A percentile compares a stretch with the other conserved stretches of the same genome.
phyloP scores from a whole-genome alignment of 225 moss, liverwort and hornwort genomes.

The Pleurozium schreberi region DNA sequence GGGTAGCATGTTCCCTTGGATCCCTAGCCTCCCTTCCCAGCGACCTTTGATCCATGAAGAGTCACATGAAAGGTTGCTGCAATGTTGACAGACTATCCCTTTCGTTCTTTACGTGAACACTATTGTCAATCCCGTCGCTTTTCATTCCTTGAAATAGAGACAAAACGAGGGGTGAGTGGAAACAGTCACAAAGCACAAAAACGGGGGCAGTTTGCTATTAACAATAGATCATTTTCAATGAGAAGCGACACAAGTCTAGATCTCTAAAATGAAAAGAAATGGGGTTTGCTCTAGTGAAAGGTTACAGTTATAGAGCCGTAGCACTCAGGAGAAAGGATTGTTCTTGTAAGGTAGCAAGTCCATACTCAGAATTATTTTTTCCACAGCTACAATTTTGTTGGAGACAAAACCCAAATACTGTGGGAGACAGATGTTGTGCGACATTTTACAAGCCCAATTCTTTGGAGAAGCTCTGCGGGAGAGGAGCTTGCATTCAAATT shows the following conservation, averaged over 20 bases:
- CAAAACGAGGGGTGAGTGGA: too few relatives aligned
- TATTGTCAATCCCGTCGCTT: too few relatives aligned
- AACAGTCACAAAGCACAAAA: too few relatives aligned
- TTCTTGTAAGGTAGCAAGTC: neutral
- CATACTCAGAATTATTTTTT: neutral
- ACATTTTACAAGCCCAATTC: neutral
- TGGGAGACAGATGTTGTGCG: neutral
- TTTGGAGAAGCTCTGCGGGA: neutral
- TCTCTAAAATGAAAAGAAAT: too few relatives aligned
- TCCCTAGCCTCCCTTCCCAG: neutral
- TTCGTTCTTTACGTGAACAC: too few relatives aligned
- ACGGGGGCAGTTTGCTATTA: too few relatives aligned
- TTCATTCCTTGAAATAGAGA: too few relatives aligned
- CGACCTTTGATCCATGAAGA: conserved; percentile 1
- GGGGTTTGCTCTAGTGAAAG: too few relatives aligned
- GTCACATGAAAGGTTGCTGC: conserved; percentile 13
- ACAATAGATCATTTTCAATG: too few relatives aligned
- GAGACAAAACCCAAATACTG: neutral
- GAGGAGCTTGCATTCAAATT: too few relatives aligned
- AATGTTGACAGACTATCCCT: neutral
- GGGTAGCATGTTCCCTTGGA: neutral
- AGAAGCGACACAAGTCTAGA: too few relatives aligned
- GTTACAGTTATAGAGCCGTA: too few relatives aligned
- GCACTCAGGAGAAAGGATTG: neutral
- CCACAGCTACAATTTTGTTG: neutral